phyloP scores from a whole-genome alignment of 129 eudicot genomes.

The Pseudognaphalium luteoalbum region DNA sequence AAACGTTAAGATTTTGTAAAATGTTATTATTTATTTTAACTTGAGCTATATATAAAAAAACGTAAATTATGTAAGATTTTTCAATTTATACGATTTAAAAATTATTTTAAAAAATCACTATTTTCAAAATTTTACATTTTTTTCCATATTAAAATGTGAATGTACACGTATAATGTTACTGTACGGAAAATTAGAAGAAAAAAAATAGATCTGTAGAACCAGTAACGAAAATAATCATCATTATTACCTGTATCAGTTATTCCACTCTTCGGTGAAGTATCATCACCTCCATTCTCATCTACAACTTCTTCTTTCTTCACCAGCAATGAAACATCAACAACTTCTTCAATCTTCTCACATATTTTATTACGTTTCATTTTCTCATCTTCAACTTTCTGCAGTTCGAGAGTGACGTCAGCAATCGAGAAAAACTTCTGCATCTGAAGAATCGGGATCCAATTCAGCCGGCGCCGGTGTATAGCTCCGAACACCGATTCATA shows the following conservation, averaged over 20 bases:
- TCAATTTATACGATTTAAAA: too few relatives aligned
- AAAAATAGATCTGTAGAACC: neutral
- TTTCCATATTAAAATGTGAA: neutral
- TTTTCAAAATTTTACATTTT: too few relatives aligned
- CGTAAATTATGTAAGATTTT: too few relatives aligned
- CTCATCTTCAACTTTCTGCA: slow-evolving; percentile 41
- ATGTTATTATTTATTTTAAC: too few relatives aligned
- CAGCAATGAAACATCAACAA: slow-evolving; percentile 2
- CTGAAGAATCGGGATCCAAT: slow-evolving; percentile 92
- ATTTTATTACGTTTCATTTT: slow-evolving; percentile 14
- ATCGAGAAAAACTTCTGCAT: slow-evolving; percentile 88
- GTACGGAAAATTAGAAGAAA: neutral
- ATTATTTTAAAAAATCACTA: too few relatives aligned
- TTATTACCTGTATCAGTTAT: slow-evolving; percentile 66
- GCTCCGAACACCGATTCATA: slow-evolving; percentile 74
- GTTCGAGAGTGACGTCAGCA: slow-evolving; percentile 72
- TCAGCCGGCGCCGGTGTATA: slow-evolving; percentile 72
- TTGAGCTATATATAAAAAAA: too few relatives aligned
- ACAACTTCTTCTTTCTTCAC: slow-evolving; percentile 12
- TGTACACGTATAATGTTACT: neutral
- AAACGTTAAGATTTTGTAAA: too few relatives aligned
- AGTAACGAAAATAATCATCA: neutral
- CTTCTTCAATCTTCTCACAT: slow-evolving; percentile 25
- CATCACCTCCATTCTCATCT: slow-evolving; percentile 31
- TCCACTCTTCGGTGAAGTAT: slow-evolving; percentile 50